Base-by-base conservation (phyloP, 208 protist genomes). In the Trypanosoma brucei region DNA sequence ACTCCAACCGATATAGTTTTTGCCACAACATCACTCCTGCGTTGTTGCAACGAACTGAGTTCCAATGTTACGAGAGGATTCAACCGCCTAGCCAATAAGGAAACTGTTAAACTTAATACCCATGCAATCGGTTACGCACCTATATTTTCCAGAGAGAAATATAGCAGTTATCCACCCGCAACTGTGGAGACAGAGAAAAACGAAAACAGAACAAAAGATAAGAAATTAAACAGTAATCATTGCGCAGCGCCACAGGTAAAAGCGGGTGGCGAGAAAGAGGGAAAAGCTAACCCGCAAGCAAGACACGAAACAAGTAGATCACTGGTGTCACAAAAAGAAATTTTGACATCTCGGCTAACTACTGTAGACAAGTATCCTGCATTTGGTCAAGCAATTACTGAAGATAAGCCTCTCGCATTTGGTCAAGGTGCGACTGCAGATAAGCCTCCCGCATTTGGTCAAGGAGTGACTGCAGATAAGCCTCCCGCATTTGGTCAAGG, bases 101-200 rank as follows among this genome's bases (percentile, higher is more conserved):
- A 68, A 36, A 33, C 8, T 22, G 46, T 36, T 1, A n/a, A 45
- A 35, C 42, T 49, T 6, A 65, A 39, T 38, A 56, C 56, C 3
- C 65, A 62, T 56, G 71, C 71, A 34, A 55, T 77, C 35, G 71
- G 71, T 38, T 76, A 77, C 46, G 67, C 59, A 3, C 71, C 71
- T n/a, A 55, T 55, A 3, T 58, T 72, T 40, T 51, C 1, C 40
- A 55, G 31, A 52, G 34, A 40, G 22, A 46, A 54, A 42, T 31
- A 45, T 30, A 38, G 35, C 8, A 22, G 14, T 8, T 68, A 59
- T 44, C 38, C 46, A 48, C 2, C 37, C 34, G 30, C 53, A 49
- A 33, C 40, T 30, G 33, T 1, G 22, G 33, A 35, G 7, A 30
- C 58, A 39, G 49, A 42, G 6, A 59, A 64, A 3, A 35, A 52